Evolutionary conservation across 352 stramenopile genomes (phyloP).

Genomic region (Elongisporangium undulatum): DNA sequence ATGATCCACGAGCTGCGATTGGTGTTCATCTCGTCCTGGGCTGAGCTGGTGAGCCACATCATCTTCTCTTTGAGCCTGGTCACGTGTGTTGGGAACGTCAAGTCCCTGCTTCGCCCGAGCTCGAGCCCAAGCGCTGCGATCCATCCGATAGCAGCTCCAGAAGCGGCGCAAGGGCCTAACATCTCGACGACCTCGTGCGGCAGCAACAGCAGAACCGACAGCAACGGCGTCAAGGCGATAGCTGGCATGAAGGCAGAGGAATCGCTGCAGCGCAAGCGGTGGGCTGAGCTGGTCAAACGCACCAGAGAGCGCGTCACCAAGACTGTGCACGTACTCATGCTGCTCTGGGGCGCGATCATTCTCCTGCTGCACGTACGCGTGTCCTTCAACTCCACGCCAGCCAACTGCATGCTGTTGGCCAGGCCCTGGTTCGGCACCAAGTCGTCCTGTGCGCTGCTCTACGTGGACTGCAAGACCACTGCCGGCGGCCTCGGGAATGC

Average conservation of each 20-base stretch:
- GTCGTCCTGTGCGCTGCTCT: slow-evolving; percentile 25
- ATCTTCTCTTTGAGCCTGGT: slow-evolving; percentile 19
- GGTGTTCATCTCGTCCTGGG: slow-evolving; percentile 18
- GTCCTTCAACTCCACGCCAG: slow-evolving; percentile 4
- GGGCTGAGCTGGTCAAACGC: background rate
- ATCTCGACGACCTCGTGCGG: background rate
- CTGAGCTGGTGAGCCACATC: slow-evolving; percentile 12
- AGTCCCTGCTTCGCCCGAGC: slow-evolving; percentile 9
- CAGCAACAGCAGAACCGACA: background rate
- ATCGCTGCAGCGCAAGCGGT: background rate
- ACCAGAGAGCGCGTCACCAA: background rate
- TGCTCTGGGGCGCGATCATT: slow-evolving; percentile 11
- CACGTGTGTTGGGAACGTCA: slow-evolving; percentile 18
- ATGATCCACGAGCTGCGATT: slow-evolving; percentile 21
- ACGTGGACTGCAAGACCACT: slow-evolving; percentile 21
- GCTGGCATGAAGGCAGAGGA: background rate
- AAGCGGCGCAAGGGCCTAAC: background rate
- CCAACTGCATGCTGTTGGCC: slow-evolving; percentile 21
- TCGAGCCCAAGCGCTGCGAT: background rate
- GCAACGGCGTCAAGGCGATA: background rate
- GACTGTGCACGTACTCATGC: background rate
- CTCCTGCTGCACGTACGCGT: slow-evolving; percentile 20
- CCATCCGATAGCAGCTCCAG: background rate
- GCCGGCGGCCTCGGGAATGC: slow-evolving; percentile 10
- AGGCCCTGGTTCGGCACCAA: slow-evolving; percentile 21